Conservation (phyloP, 106 monocot genomes). For the Acorus calamus region DNA sequence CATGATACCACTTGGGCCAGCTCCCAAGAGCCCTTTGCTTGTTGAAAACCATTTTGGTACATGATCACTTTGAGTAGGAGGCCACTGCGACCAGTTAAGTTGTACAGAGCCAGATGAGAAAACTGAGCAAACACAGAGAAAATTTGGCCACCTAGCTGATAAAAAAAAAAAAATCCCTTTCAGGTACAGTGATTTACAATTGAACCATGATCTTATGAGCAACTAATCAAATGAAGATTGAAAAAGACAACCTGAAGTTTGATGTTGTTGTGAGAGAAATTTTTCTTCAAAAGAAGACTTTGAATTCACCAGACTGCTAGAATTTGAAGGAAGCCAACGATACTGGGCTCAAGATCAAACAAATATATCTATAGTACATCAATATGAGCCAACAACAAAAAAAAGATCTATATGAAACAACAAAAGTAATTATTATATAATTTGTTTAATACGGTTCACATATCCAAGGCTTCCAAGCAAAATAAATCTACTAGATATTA, state of each 20-base stretch:
- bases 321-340: conserved; percentile 75
- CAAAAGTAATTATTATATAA: not conserved
- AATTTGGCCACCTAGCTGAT: conserved; percentile 87
- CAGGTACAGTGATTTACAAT: not conserved
- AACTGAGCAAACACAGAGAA: conserved; percentile 97
- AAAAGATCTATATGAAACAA: too few species aligned
- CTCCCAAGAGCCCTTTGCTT: conserved; percentile 94
- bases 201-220: not conserved
- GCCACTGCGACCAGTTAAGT: conserved; percentile 96
- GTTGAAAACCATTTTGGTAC: conserved; percentile 81
- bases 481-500: too few species aligned
- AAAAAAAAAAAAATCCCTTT: conserved; percentile 1
- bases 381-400: too few species aligned
- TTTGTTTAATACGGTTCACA: too few species aligned
- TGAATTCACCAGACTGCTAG: conserved; percentile 30
- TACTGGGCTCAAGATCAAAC: conserved; percentile 28
- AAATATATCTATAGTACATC: not conserved
- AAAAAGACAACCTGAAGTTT: conserved; percentile 47
- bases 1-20: conserved; percentile 98
- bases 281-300: conserved; percentile 78
- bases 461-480: too few species aligned
- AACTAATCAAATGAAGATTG: not conserved
- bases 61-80: conserved; percentile 40
- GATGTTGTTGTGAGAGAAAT: conserved; percentile 66
- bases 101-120: conserved; percentile 97